Evolutionary conservation across 257 asterid species (phyloP), one percentile per base, ranked within the genome.

Genomic region (Solanum pinnatisectum): DNA sequence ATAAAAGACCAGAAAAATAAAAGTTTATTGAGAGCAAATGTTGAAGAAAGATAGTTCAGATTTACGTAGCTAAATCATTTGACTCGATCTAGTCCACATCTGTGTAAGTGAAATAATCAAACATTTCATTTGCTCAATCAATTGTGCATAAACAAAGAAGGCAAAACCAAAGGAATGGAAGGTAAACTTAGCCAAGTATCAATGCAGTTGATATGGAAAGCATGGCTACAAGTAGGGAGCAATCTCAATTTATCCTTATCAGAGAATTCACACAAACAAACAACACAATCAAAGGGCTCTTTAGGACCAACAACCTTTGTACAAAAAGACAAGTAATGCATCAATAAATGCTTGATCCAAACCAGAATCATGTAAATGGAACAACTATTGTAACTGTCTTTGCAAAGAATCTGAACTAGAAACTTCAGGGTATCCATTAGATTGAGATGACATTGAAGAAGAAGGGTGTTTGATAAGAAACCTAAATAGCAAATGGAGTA

Each of bases 221-320:
- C 99, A 90, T 95, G 99, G 91, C 98, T 93, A 88, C 99, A 96
- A 67, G 87, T 90, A 0, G 99, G 99, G 73, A 96, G 98, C 93
- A 95, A 87, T 86, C 99, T 93, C 90, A 96, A 84, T 42, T 96
- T 96, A 39, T 96, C 98, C 67, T 91, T 91, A 89, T 92, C 95
- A 0, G 94, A 22, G 78, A 96, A 96, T 84, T 95, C 99, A 86
- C 98, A 92, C 91, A 96, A 92, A 87, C 99, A 96, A 42, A 95
- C 98, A 3, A 98, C 98, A 86, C 99, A 96, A 91, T 96, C 98
- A 71, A 95, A 94, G 12, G 97, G 99, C 92, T 96, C 98, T 68
- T 94, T 93, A 5, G 96, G 93, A 49, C 99, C 98, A 12, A 93
- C 94, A 30, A 96, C 95, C 89, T 89, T 92, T 95, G n/a, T 94